phyloP scores from a whole-genome alignment of 495 filamentous ascomycete species.

The Chaetomidium leptoderma region DNA sequence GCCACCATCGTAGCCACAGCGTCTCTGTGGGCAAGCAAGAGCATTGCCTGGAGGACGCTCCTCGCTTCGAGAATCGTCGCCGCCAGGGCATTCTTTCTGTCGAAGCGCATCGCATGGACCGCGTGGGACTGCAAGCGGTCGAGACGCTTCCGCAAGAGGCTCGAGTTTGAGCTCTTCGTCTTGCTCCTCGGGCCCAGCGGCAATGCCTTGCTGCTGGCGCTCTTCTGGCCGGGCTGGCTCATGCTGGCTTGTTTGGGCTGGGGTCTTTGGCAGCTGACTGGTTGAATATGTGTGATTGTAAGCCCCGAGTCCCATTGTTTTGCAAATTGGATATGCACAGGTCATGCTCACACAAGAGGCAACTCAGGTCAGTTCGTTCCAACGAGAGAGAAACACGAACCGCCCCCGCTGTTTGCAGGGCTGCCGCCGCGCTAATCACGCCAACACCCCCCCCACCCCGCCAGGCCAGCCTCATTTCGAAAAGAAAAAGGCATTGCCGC shows the following conservation, averaged over 20 bases:
- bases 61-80: constrained; percentile 14
- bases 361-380: neutral
- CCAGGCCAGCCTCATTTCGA: constrained; percentile 34
- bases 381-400: neutral
- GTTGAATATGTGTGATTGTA: constrained; percentile 28
- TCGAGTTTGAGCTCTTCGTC: constrained; percentile 43
- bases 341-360: neutral
- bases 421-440: neutral
- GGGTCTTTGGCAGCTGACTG: constrained; percentile 18
- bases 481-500: constrained; percentile 94
- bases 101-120: constrained; percentile 10
- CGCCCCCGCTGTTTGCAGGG: neutral
- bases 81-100: neutral
- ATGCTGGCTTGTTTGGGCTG: constrained; percentile 28
- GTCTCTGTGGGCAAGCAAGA: constrained; percentile 16
- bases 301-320: constrained; percentile 1
- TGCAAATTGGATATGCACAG: neutral
- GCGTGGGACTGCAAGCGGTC: constrained; percentile 34
- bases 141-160: constrained; percentile 35
- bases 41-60: constrained; percentile 22
- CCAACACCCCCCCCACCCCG: neutral
- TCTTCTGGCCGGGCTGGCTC: constrained; percentile 52
- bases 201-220: constrained; percentile 36
- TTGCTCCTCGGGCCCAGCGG: constrained; percentile 41
- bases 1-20: constrained; percentile 19